Base-by-base conservation (phyloP, 169 alveolate species). In the Pseudocohnilembus persalinus region DNA sequence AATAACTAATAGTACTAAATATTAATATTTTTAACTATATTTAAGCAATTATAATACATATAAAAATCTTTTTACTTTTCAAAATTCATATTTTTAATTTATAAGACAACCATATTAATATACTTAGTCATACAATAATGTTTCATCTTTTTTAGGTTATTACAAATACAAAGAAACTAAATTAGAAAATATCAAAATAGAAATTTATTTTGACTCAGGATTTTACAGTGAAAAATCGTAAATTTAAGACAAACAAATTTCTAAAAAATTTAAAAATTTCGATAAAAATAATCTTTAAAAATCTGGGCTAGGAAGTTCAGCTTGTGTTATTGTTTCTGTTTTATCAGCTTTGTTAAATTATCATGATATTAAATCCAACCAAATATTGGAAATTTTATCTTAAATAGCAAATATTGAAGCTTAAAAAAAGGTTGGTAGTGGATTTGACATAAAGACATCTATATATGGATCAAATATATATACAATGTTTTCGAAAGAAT, bases 371-470 rank as follows among this genome's bases (percentile, higher is more conserved):
- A 49, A 25, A 1, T 1, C 35, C 24, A 73, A 28, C 0, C 20
- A 79, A 26, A 79, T 49, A 63, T 73, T 79, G 27, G 76, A 79
- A n/a, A 34, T 34, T 29, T 49, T 79, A 29, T n/a, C 76, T 64
- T n/a, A 79, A 79, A 79, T 34, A 34, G 84, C 84, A 20, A 79
- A 79, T 79, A 35, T 29, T 49, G 27, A 34, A 64, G 84, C 84
- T n/a, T 33, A 79, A 79, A 79, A 79, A 33, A 79, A 79, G 20
- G 64, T 79, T 24, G 84, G 84, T 0, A 79, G 84, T 63, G 84
- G 84, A 0, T 79, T 79, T 35, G 84, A 79, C 49, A 79, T 79
- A 29, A 33, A 68, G 15, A 79, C 84, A n/a, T n/a, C 75, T 28
- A 49, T 79, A 29, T 79, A 35, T 63, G 84, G 84, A 20, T 49